phyloP scores from a whole-genome alignment of 179 eudicot genomes.

The Beta corolliflora region DNA sequence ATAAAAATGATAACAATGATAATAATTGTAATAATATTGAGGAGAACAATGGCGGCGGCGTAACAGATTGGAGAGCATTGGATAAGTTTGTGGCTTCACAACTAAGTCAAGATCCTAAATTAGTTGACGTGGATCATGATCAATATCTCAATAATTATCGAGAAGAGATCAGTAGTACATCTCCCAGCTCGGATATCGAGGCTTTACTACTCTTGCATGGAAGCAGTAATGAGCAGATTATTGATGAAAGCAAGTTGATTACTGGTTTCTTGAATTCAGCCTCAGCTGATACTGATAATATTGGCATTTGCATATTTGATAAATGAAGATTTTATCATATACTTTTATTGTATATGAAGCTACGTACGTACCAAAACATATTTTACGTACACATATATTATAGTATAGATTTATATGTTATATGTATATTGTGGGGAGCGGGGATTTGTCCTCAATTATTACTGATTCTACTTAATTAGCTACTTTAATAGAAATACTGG shows the following conservation, averaged over 20 bases:
- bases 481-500: too few species aligned
- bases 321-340: conserved; percentile 25
- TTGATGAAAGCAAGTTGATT: conserved; percentile 34
- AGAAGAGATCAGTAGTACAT: conserved; percentile 27
- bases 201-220: conserved; percentile 58
- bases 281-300: conserved; percentile 43
- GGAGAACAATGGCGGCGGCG: conserved; percentile 25
- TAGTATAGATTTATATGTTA: too few species aligned
- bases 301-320: conserved; percentile 72
- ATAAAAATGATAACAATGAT: neutral
- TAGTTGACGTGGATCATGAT: conserved; percentile 12
- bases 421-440: too few species aligned
- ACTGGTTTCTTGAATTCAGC: conserved; percentile 49
- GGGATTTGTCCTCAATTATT: too few species aligned
- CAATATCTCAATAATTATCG: conserved; percentile 13
- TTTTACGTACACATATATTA: neutral
- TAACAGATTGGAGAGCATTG: conserved; percentile 82
- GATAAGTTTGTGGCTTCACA: conserved; percentile 96
- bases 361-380: neutral
- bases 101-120: conserved; percentile 64
- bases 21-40: neutral
- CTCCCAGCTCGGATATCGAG: conserved; percentile 36
- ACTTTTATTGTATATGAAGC: neutral
- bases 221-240: conserved; percentile 26
- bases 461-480: too few species aligned